Base-by-base conservation (phyloP, 805 yeast species). In the Wickerhamiella dianesei region DNA sequence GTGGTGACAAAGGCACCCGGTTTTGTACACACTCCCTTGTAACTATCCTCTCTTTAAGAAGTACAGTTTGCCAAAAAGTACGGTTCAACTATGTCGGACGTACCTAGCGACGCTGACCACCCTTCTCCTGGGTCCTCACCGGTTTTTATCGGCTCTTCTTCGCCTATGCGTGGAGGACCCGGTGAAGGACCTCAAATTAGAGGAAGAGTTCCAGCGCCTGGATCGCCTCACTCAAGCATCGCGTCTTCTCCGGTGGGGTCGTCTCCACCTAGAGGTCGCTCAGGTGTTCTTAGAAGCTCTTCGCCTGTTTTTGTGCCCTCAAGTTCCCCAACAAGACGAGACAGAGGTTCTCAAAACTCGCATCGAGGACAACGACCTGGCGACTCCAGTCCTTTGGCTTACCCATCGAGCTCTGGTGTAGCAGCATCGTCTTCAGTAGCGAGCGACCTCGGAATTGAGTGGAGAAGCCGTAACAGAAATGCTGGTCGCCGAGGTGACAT, bases 401-500 rank as follows among this genome's bases (percentile, higher is more conserved):
- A 25, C 12, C 32, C 32, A 6, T 25, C 32, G 12, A 25, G 32
- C 32, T 25, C 32, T 6, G 32, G 32, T 6, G 9, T 25, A 12
- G 12, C 12, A 12, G 12, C 47, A 35, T 51, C 44, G 43, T 50
- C 21, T 12, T 52, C 21, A 5, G 20, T 39, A 4, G 41, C 41
- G 8, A 40, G 42, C 14, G 21, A 21, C 40, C 20, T 22, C 17
- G 35, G 17, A 40, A 16, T 3, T 22, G 29, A 21, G 29, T 20
- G 40, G 5, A 29, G 21, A 5, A 17, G 45, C 14, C 43, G 47
- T 3, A n/a, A 39, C n/a, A 41, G 50, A 9, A 21, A 37, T 3
- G 21, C 37, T 2, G 21, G 43, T 4, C 46, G 54, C 6, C 49
- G 58, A 13, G 58, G 58, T 17, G 58, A 54, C 35, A 44, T 54